Percentiles rank a stretch among this genome's conserved stretches.
Conservation (phyloP, 768 basidiomycete species). For the Amanita pallidorosea region DNA sequence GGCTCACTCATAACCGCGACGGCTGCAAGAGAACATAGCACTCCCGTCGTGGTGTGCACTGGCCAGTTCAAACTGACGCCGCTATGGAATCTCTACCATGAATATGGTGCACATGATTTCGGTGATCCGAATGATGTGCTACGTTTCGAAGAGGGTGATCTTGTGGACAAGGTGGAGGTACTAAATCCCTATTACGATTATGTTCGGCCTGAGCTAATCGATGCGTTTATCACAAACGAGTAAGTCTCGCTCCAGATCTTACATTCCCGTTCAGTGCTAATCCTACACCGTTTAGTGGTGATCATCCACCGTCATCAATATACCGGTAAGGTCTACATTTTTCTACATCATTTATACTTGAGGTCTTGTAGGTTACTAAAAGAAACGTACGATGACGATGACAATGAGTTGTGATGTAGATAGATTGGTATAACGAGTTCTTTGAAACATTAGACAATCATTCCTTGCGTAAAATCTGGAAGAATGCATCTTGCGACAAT, state of each 20-base stretch:
- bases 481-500: conserved; percentile 94
- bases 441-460: conserved; percentile 13
- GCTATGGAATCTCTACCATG: conserved; percentile 79
- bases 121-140: conserved; percentile 53
- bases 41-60: conserved; percentile 86
- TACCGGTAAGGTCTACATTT: conserved; percentile 48
- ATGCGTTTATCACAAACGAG: conserved; percentile 96
- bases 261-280: conserved; percentile 7
- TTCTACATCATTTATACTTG: conserved; percentile 7
- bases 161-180: conserved; percentile 85
- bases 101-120: conserved; percentile 77
- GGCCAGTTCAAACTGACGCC: conserved; percentile 97
- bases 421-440: conserved; percentile 13
- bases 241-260: conserved; percentile 34
- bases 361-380: conserved; percentile 57
- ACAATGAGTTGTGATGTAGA: conserved; percentile 57
- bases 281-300: conserved; percentile 49
- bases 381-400: conserved; percentile 93
- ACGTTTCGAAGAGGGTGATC: conserved; percentile 67
- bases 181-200: conserved; percentile 97
- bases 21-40: conserved; percentile 82
- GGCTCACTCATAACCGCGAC: conserved; percentile 80
- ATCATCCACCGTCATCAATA: conserved; percentile 92
- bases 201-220: conserved; percentile 83
- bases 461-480: conserved; percentile 68